Evolutionary conservation across 306 rosid genomes (phyloP), one percentile per base, ranked within the genome.

Genomic region (Lathyrus sativus): DNA sequence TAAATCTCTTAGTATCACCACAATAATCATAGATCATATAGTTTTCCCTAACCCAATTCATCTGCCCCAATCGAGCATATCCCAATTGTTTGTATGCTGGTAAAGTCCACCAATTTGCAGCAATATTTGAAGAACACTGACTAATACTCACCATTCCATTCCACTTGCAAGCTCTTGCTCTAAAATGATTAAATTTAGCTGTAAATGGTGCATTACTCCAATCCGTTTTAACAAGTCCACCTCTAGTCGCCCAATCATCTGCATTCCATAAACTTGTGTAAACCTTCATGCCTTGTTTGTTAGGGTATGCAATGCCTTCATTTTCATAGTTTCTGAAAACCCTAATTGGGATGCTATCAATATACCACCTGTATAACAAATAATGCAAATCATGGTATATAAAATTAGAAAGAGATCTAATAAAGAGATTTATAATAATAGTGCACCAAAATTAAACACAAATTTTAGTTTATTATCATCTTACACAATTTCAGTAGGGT

Each of bases 1-100:
- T 79, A 83, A 89, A 89, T 60, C 96, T 76, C 12, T 69, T 82
- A 18, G 73, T 58, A 68, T 91, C 96, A 48, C 9, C 70, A 87
- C 96, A 89, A 77, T 91, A 91, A 68, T 91, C 86, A 75, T 91
- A 91, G 69, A 89, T 85, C 89, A 85, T 82, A 80, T 71, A 62
- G 42, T 84, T 85, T 4, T 45, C 50, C 66, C 88, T 81, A 43
- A 85, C 84, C 88, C 88, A 86, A 35, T 78, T 59, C 63, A 91
- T 44, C 44, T 77, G 88, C 0, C 85, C 86, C 78, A 44, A 11
- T 39, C 84, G 19, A 37, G 82, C 74, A 64, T 28, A 19, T 48
- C 65, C 71, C 59, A 91, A 51, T 60, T 54, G 85, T 33, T 68
- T 77, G 81, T 85, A 82, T 7, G n/a, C 28, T 2, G 90, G 79